A percentile compares a stretch with the other conserved stretches of the same genome.
phyloP scores from a whole-genome alignment of 768 basidiomycete species.

The Paxillus ammoniavirescens region DNA sequence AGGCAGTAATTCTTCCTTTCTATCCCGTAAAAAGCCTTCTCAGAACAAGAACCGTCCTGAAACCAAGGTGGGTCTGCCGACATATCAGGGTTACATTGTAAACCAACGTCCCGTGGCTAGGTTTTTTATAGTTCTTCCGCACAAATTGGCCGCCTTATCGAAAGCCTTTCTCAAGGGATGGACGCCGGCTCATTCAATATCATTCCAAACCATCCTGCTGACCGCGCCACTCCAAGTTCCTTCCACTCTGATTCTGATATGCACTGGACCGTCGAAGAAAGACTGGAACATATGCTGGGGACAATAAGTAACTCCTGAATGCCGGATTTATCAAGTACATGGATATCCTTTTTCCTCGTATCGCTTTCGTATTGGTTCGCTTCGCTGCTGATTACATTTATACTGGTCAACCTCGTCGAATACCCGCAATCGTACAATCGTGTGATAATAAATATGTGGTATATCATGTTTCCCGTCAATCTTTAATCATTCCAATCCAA shows the following conservation, averaged over 20 bases:
- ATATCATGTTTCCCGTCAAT: conserved; percentile 17
- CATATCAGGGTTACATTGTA: conserved; percentile 1
- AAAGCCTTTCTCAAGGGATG: conserved; percentile 76
- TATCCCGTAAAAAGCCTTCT: conserved; percentile 57
- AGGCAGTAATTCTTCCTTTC: conserved; percentile 56
- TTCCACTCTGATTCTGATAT: conserved; percentile 57
- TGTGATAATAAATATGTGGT: conserved; percentile 33
- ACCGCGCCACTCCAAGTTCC: conserved; percentile 63
- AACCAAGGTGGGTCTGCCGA: conserved; percentile 62
- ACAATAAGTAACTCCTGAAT: conserved; percentile 32
- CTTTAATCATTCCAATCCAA: conserved; percentile 47
- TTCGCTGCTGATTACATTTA: conserved; percentile 16
- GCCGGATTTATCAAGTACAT: conserved; percentile 23
- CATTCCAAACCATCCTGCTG: conserved; percentile 41
- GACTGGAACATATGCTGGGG: conserved; percentile 68
- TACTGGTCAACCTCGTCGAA: conserved; percentile 19
- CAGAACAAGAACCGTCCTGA: conserved; percentile 68
- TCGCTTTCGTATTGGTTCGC: conserved; percentile 13
- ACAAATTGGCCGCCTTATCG: conserved; percentile 82
- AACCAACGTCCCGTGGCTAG: conserved; percentile 13
- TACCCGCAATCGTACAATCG: conserved; percentile 33
- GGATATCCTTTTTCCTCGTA: conserved; percentile 8
- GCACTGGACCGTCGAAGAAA: conserved; percentile 74
- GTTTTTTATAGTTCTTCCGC: conserved; percentile 53
- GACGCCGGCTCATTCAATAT: conserved; percentile 87